Evolutionary conservation across 2,329 filamentous ascomycete genomes (phyloP), one percentile per base, ranked within the genome.

Genomic region (Orbilia quercus): DNA sequence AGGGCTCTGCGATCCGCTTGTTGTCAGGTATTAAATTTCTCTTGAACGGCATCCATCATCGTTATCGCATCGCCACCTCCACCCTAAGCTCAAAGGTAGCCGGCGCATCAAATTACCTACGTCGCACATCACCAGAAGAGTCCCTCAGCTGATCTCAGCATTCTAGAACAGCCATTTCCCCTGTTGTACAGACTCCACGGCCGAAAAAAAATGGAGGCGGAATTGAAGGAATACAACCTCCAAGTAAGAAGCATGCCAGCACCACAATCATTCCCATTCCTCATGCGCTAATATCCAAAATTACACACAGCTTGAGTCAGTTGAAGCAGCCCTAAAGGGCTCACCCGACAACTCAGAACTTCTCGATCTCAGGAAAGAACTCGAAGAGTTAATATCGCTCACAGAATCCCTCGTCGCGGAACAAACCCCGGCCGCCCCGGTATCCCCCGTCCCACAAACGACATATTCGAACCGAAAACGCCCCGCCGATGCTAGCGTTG

Each of bases 301-400:
- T n/a, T 70, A 48, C 18, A 7, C 28, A 18, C 78, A 93, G 90
- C 87, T 96, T 79, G 91, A 93, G 79, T 88, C 91, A 38, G 88
- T 96, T 71, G 83, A 89, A 78, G 84, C 87, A 63, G 90, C 91
- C 76, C 87, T 96, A 66, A 88, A 90, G 81, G 88, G 90, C 81
- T 91, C 95, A 79, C 89, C 92, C 75, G 89, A 90, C 70, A 94
- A 92, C 81, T 84, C 84, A 78, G 92, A 94, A 81, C 88, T 96
- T 79, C 85, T 89, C 79, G 87, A 85, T 79, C 87, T 96, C 80
- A 89, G 90, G 82, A 84, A 86, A 80, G 92, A 96, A 84, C 87
- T 96, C 82, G 86, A 91, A 84, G 86, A 89, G 82, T 88, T 91
- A 82, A 90, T 98, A 81, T 85, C 86, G 80, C 86, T 92, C 77